A percentile compares a stretch with the other conserved stretches of the same genome.
Evolutionary conservation across 2,329 filamentous ascomycete species (phyloP).

Genomic region (Diaporthe citriasiana): DNA sequence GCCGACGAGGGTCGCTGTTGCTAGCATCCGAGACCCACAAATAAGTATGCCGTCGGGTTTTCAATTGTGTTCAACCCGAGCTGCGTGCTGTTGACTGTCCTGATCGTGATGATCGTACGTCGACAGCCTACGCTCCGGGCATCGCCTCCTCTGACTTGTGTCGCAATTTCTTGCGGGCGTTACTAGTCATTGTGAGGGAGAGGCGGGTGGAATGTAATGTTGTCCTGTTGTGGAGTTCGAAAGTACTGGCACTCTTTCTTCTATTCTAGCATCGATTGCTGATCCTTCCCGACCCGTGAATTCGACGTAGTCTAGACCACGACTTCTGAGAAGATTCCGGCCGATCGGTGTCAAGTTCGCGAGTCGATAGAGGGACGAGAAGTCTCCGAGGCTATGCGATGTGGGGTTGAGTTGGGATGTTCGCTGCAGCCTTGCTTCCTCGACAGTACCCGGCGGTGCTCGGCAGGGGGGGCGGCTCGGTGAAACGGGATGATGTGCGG

Average conservation of each 20-base stretch:
- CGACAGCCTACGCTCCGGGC: no score
- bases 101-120: background rate
- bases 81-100: background rate
- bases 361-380: background rate
- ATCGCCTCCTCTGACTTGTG: background rate
- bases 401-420: background rate
- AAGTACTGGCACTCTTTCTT: background rate
- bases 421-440: conserved; percentile 5
- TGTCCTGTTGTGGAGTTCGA: background rate
- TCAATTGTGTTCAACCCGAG: background rate
- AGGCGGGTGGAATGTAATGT: background rate
- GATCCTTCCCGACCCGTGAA: background rate
- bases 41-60: conserved; percentile 13
- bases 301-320: conserved; percentile 8
- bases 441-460: background rate
- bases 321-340: conserved; percentile 2
- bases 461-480: conserved; percentile 13
- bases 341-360: conserved; percentile 7
- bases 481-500: conserved; percentile 4
- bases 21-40: background rate
- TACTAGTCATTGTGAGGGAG: background rate
- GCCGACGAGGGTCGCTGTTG: background rate
- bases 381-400: background rate
- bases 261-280: background rate
- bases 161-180: background rate